These are phyloP conservation scores for Suhomyces terraborum DNA, from an alignment of 1,139 yeast genomes.

Conservation along the genomic window DNA sequence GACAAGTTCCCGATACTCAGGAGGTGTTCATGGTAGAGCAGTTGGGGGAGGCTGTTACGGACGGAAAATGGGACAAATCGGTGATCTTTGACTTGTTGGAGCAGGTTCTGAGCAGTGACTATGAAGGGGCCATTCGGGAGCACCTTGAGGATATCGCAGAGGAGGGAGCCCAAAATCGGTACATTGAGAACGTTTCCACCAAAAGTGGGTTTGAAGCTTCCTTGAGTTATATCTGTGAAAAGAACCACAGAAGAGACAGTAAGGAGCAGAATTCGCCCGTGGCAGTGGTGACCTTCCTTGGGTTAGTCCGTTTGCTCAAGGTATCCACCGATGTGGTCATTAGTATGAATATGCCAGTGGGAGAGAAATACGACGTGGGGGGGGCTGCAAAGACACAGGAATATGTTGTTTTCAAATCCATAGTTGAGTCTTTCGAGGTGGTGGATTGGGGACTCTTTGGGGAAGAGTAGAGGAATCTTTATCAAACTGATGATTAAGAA, in stretches of 20 bases:
- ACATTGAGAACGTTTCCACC: conserved; percentile 14
- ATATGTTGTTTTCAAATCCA: conserved; percentile 22
- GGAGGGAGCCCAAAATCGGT: conserved; percentile 20
- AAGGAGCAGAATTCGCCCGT: conserved; percentile 32
- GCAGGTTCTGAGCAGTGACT: conserved; percentile 41
- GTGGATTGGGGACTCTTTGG: conserved; percentile 34
- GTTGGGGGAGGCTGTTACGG: conserved; percentile 21
- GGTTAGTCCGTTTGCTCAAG: conserved; percentile 52
- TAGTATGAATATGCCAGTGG: conserved; percentile 57
- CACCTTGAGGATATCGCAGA: conserved; percentile 49
- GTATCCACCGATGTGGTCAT: conserved; percentile 64
- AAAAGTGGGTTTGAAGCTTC: conserved; percentile 15
- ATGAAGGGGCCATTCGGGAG: conserved; percentile 36
- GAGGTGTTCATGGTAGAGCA: conserved; percentile 67
- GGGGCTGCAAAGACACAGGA: conserved; percentile 16
- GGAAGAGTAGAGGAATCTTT: too few relatives aligned
- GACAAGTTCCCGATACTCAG: conserved; percentile 88
- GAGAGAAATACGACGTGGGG: conserved; percentile 15
- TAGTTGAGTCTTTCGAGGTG: conserved; percentile 24
- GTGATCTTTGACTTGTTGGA: conserved; percentile 75
- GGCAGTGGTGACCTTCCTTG: conserved; percentile 47
- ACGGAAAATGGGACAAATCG: conserved; percentile 53
- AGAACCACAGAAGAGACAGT: conserved; percentile 52
- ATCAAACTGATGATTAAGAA: too few relatives aligned
- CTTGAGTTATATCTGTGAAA: conserved; percentile 17